Evolutionary conservation across 176 grass and related monocot genomes (phyloP).

Genomic region (Alopecurus myosuroides): DNA sequence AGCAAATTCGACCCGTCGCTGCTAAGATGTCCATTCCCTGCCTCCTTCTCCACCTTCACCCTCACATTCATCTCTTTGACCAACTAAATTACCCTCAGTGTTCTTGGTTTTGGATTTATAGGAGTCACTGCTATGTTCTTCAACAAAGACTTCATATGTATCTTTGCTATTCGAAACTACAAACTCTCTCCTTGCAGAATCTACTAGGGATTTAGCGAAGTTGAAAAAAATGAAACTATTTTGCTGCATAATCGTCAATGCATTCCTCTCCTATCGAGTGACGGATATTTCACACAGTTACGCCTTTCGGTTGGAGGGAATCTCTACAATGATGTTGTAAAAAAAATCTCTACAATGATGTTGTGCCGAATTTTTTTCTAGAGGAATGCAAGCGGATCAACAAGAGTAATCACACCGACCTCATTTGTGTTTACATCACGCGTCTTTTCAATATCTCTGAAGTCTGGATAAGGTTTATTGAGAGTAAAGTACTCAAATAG

Average conservation of each 20-base stretch:
- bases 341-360: neutral
- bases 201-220: neutral
- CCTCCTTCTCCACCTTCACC: too few relatives aligned
- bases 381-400: neutral
- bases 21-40: too few relatives aligned
- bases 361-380: neutral
- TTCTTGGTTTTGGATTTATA: too few relatives aligned
- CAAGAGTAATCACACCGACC: neutral
- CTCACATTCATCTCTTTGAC: too few relatives aligned
- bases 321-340: neutral
- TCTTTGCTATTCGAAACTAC: neutral
- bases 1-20: too few relatives aligned
- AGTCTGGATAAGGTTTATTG: too few relatives aligned
- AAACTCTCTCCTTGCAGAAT: neutral
- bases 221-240: neutral
- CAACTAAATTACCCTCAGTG: too few relatives aligned
- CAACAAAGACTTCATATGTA: too few relatives aligned
- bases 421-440: neutral
- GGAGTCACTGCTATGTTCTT: too few relatives aligned
- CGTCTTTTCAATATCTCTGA: neutral
- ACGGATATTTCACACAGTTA: neutral
- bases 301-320: too few relatives aligned
- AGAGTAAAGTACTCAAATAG: too few relatives aligned
- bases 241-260: neutral
- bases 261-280: neutral